Base-by-base conservation (phyloP, 805 yeast species). In the Zygotorulaspora florentina region DNA sequence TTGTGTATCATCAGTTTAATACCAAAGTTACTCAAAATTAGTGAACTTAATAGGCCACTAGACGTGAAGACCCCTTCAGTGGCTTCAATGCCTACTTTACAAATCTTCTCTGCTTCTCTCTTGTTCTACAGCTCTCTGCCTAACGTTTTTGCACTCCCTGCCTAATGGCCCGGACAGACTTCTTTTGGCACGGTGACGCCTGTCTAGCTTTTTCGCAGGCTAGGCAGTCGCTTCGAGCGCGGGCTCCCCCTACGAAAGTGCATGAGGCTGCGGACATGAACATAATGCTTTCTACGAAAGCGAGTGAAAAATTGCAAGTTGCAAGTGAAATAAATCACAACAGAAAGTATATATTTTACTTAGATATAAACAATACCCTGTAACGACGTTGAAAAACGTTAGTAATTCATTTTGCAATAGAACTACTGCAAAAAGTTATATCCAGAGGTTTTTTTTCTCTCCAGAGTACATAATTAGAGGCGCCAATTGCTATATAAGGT, bases 281-380 rank as follows among this genome's bases (percentile, higher is more conserved):
- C 15, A 29, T 13, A 29, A 12, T 13, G 33, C 33, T 33, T 33
- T 11, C 36, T n/a, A 33, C 36, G 36, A 33, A 33, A 16, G 37
- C 28, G 16, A 36, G 48, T 45, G 48, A 45, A 45, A 45, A 45
- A 45, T 45, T 45, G 48, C 40, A 40, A 45, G 40, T 15, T n/a
- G 36, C n/a, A 13, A 13, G 15, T 29, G 33, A 33, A 33, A 17
- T 17, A 10, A n/a, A 11, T 5, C n/a, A 33, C 6, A 16, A 17
- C 11, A 13, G 20, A 33, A 10, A n/a, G 25, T 20, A 20, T 20
- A 5, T 20, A 4, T 5, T 20, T 20, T 20, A 20, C 4, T 20
- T 20, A 4, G 7, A 20, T 20, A 5, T 20, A 20, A 20, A 20
- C 7, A 20, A 20, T 20, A 5, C 4, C 7, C 25, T 20, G 25